Evolutionary conservation across 2,329 filamentous ascomycete species (phyloP).

Genomic region (Lizonia empirigonia): DNA sequence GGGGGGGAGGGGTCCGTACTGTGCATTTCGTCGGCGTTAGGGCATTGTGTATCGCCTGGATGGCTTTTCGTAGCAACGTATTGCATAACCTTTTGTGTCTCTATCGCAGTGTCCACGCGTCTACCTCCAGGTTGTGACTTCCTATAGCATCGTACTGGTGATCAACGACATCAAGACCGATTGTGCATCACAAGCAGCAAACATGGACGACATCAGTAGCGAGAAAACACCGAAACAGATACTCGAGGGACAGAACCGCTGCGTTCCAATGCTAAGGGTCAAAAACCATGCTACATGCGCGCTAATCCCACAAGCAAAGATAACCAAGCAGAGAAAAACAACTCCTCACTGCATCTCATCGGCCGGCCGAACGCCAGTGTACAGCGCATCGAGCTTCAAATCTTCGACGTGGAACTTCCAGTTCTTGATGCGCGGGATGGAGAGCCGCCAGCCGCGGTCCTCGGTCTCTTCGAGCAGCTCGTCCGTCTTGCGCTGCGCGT

Average conservation of each 20-base stretch:
- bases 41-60: background rate
- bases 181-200: too few relatives aligned
- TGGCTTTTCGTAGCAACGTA: background rate
- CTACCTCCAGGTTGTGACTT: background rate
- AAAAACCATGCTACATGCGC: slow-evolving; percentile 5
- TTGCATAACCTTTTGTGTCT: too few relatives aligned
- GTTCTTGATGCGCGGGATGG: slow-evolving; percentile 19
- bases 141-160: background rate
- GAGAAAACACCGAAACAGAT: too few relatives aligned
- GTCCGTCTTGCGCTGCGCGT: slow-evolving; percentile 23
- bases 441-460: slow-evolving; percentile 30
- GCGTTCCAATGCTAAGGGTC: too few relatives aligned
- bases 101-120: background rate
- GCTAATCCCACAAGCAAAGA: background rate
- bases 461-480: slow-evolving; percentile 30
- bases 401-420: slow-evolving; percentile 29
- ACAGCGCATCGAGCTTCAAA: slow-evolving; percentile 28
- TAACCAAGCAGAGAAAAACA: background rate
- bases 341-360: slow-evolving; percentile 1
- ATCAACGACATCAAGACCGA: too few relatives aligned
- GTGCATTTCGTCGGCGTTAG: background rate
- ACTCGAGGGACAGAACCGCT: too few relatives aligned
- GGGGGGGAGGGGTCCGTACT: background rate
- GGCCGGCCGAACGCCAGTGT: slow-evolving; percentile 25
- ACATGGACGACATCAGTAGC: too few relatives aligned